These are phyloP conservation scores for Esteya vermicola DNA, from an alignment of 2,329 filamentous ascomycete genomes.

Conservation along the genomic window DNA sequence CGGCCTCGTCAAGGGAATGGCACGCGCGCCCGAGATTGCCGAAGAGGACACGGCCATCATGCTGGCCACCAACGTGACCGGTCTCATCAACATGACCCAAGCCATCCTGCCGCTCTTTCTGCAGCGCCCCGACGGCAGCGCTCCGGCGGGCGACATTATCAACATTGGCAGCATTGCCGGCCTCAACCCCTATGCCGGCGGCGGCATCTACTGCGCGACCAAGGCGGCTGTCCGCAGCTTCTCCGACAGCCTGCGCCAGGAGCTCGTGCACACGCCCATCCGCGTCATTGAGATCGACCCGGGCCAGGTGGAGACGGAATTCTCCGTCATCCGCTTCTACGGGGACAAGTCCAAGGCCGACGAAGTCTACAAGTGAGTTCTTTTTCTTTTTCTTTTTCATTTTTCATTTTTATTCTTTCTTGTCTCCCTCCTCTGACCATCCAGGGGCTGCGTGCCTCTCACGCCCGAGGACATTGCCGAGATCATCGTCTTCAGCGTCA, in stretches of 20 bases:
- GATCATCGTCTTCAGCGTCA: conserved; percentile 72
- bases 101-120: conserved; percentile 74
- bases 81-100: conserved; percentile 94
- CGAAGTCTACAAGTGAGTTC: conserved; percentile 65
- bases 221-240: conserved; percentile 82
- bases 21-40: conserved; percentile 68
- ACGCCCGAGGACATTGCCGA: conserved; percentile 88
- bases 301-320: conserved; percentile 88
- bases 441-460: conserved; percentile 62
- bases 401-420: neutral
- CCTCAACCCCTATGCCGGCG: conserved; percentile 70
- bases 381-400: neutral
- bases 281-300: conserved; percentile 81
- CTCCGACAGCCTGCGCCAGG: conserved; percentile 68
- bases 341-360: conserved; percentile 84
- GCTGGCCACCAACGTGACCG: conserved; percentile 88
- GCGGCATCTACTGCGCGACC: conserved; percentile 84
- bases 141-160: conserved; percentile 90
- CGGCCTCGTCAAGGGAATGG: conserved; percentile 79
- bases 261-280: conserved; percentile 68
- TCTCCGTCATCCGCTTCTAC: conserved; percentile 75
- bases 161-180: conserved; percentile 90
- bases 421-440: neutral
- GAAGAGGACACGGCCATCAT: conserved; percentile 73
- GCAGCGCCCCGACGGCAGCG: conserved; percentile 56